These are phyloP conservation scores for Umbelopsis vinacea DNA, from an alignment of 192 early-diverging fungal genomes.

Conservation along the genomic window DNA sequence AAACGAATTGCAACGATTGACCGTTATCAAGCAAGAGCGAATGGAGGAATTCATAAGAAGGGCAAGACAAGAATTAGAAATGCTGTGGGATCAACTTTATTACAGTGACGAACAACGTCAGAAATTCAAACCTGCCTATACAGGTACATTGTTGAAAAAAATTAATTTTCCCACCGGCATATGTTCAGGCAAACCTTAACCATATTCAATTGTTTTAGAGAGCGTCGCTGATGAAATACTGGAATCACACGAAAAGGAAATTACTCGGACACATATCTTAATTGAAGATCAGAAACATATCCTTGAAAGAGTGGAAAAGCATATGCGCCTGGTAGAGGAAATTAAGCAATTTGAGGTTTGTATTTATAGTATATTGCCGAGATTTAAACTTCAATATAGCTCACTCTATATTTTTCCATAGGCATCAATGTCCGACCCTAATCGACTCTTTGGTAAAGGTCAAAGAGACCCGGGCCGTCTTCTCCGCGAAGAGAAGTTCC, in stretches of 20 bases:
- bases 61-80: constrained; percentile 40
- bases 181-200: not conserved
- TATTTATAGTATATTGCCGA: not conserved
- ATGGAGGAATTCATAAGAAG: constrained; percentile 47
- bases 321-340: constrained; percentile 43
- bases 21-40: constrained; percentile 42
- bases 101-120: constrained; percentile 27
- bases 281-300: constrained; percentile 47
- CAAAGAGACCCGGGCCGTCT: constrained; percentile 55
- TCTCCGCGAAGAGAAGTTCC: constrained; percentile 54
- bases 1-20: constrained; percentile 41
- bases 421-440: constrained; percentile 42
- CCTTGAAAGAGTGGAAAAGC: constrained; percentile 41
- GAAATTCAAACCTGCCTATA: constrained; percentile 26
- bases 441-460: constrained; percentile 45
- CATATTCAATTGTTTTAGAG: constrained; percentile 9
- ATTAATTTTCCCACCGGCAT: not conserved
- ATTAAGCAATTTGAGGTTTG: constrained; percentile 43
- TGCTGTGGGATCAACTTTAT: constrained; percentile 50
- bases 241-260: constrained; percentile 47
- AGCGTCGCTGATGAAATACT: constrained; percentile 38
- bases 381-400: not conserved
- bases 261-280: constrained; percentile 39
- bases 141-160: constrained; percentile 8
- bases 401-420: constrained; percentile 23